These are phyloP conservation scores for Cutaneotrichosporon mucoides DNA, from an alignment of 1,284 basidiomycete species.

Conservation along the genomic window DNA sequence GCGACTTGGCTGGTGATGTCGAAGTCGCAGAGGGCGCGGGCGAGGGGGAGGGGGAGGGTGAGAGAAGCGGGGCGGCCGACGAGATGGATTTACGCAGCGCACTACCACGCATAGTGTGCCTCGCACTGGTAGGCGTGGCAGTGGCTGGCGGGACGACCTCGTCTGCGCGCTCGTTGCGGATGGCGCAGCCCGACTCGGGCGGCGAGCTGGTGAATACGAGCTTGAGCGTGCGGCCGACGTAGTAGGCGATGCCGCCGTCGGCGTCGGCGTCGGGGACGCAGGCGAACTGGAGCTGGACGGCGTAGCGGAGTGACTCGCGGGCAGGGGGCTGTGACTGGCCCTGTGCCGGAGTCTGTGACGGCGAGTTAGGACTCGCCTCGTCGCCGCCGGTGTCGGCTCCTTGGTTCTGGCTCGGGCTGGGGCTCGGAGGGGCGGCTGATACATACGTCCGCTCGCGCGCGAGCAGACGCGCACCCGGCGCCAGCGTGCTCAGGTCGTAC, in stretches of 20 bases:
- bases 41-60: too few species aligned
- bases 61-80: too few species aligned
- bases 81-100: not conserved
- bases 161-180: constrained; percentile 38
- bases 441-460: constrained; percentile 43
- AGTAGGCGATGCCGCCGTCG: constrained; percentile 24
- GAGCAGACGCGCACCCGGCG: constrained; percentile 38
- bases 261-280: constrained; percentile 19
- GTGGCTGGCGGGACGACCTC: constrained; percentile 36
- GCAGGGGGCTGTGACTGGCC: not conserved
- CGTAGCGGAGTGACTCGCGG: constrained; percentile 42
- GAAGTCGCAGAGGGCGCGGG: too few species aligned
- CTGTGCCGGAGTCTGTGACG: not conserved
- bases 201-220: constrained; percentile 40
- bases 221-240: constrained; percentile 38
- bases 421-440: not conserved
- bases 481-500: constrained; percentile 51
- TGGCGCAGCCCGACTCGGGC: constrained; percentile 20
- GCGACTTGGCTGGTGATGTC: too few species aligned
- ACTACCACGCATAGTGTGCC: not conserved
- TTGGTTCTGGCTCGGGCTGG: too few species aligned
- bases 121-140: not conserved
- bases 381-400: too few species aligned
- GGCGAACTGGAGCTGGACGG: constrained; percentile 50
- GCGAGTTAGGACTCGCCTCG: too few species aligned